Evolutionary conservation across 2,329 filamentous ascomycete genomes (phyloP).

Genomic region (Leptographium radiaticola): DNA sequence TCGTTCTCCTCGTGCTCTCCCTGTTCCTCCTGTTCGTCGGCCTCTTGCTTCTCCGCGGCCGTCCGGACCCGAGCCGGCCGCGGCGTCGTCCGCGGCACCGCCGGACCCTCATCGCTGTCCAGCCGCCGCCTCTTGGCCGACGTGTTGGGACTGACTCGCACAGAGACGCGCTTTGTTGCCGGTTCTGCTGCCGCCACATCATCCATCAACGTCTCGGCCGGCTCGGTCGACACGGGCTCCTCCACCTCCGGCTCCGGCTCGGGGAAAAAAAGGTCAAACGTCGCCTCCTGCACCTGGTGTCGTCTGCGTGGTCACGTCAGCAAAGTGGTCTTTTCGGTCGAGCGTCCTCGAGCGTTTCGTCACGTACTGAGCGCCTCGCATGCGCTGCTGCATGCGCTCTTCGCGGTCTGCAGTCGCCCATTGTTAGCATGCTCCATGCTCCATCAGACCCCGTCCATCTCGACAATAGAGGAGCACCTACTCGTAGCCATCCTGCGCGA

Average conservation of each 20-base stretch:
- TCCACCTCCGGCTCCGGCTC: background rate
- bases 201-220: background rate
- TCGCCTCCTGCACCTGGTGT: slow-evolving; percentile 45
- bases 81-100: background rate
- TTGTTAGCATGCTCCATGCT: background rate
- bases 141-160: slow-evolving; percentile 29
- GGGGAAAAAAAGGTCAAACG: slow-evolving; percentile 38
- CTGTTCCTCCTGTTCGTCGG: background rate
- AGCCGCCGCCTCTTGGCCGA: slow-evolving; percentile 33
- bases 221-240: background rate
- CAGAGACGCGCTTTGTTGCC: slow-evolving; percentile 4
- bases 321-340: background rate
- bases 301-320: slow-evolving; percentile 22
- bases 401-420: slow-evolving; percentile 32
- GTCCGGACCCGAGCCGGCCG: background rate
- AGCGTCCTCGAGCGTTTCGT: background rate
- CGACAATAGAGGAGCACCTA: background rate
- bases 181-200: background rate
- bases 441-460: no score
- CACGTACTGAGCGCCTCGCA: slow-evolving; percentile 50
- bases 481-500: background rate
- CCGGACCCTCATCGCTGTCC: slow-evolving; percentile 9
- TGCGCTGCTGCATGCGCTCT: slow-evolving; percentile 50
- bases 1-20: slow-evolving; percentile 1
- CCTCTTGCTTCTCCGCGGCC: background rate